These are phyloP conservation scores for Primulina tabacum DNA, from an alignment of 257 asterid genomes.

Conservation along the genomic window DNA sequence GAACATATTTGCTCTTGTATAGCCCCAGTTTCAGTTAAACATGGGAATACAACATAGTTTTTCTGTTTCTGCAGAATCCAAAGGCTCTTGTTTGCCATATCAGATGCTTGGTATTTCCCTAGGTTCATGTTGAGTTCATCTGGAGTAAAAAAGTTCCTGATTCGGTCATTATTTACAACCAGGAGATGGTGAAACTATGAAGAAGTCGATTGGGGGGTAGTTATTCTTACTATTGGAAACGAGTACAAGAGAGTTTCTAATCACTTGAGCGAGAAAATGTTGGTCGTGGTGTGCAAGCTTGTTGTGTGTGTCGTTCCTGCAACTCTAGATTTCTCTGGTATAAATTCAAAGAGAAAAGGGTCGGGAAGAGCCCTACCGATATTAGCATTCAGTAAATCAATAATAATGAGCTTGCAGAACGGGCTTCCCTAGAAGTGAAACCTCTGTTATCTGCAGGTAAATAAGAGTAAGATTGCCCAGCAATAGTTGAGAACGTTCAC, in stretches of 20 bases:
- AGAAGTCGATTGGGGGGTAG: background rate
- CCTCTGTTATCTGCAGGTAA: conserved; percentile 18
- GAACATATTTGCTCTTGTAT: background rate
- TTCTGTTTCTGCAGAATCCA: background rate
- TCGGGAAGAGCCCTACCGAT: conserved; percentile 22
- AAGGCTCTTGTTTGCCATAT: background rate
- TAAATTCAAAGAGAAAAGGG: background rate
- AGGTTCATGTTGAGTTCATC: background rate
- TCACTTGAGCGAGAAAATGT: background rate
- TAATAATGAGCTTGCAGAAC: conserved; percentile 8
- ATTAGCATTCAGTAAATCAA: conserved; percentile 17
- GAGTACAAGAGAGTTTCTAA: background rate
- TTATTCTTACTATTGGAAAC: background rate
- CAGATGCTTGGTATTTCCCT: background rate
- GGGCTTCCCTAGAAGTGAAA: conserved; percentile 21
- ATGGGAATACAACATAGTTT: background rate
- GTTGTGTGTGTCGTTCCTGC: background rate
- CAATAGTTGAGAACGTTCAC: conserved; percentile 29
- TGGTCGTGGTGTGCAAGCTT: background rate
- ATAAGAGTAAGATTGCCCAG: conserved; percentile 9
- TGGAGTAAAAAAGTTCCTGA: background rate
- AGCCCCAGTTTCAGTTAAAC: background rate
- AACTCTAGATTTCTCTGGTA: background rate
- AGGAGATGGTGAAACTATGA: background rate
- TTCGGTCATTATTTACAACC: background rate